phyloP scores from a whole-genome alignment of 495 filamentous ascomycete genomes.

The Hypoxylon trugodes region DNA sequence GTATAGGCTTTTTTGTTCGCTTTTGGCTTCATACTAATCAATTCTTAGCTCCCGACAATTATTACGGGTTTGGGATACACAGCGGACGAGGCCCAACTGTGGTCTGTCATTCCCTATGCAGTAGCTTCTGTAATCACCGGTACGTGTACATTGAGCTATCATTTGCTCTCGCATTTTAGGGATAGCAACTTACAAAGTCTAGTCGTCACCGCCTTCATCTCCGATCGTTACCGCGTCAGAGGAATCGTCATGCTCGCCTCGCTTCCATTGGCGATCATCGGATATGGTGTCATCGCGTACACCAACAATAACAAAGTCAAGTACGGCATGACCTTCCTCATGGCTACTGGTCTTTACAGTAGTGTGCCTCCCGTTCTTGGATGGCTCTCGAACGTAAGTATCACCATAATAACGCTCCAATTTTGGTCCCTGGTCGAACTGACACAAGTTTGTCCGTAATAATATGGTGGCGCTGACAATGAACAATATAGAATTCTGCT shows the following conservation, averaged over 20 bases:
- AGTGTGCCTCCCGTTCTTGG: conserved; percentile 77
- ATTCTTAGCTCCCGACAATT: conserved; percentile 72
- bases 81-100: conserved; percentile 68
- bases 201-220: conserved; percentile 56
- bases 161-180: conserved; percentile 49
- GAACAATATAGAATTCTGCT: conserved; percentile 47
- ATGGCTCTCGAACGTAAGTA: conserved; percentile 63
- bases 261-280: conserved; percentile 63
- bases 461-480: conserved; percentile 4
- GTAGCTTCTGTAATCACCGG: conserved; percentile 64
- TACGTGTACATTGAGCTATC: conserved; percentile 49
- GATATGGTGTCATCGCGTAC: conserved; percentile 72
- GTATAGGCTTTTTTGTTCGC: conserved; percentile 7
- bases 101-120: conserved; percentile 74
- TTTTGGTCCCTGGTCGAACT: not conserved
- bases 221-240: conserved; percentile 55
- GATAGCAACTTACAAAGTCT: not conserved
- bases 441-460: not conserved
- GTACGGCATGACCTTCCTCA: conserved; percentile 79
- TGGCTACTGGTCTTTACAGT: conserved; percentile 77
- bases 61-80: conserved; percentile 70
- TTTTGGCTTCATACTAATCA: conserved; percentile 40
- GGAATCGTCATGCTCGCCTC: conserved; percentile 54
- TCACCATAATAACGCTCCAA: not conserved
- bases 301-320: conserved; percentile 66